Evolutionary conservation across 176 grass and related monocot genomes (phyloP).

Genomic region (Pharus latifolius): DNA sequence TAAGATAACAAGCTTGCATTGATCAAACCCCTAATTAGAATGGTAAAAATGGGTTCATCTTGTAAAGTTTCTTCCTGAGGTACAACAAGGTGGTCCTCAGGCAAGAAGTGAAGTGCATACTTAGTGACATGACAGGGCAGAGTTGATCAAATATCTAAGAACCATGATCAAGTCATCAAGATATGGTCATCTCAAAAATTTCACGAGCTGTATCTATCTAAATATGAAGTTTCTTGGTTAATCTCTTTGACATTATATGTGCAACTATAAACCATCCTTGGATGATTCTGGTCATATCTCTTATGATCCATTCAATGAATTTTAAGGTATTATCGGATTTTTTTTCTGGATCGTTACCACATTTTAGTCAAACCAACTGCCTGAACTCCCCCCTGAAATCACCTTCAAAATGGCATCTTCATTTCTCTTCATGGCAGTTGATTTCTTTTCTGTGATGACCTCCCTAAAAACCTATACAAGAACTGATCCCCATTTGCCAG

Average conservation of each 20-base stretch:
- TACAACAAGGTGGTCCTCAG: neutral
- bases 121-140: neutral
- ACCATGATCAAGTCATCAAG: neutral
- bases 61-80: neutral
- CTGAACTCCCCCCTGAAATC: neutral
- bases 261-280: neutral
- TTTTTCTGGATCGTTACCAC: neutral
- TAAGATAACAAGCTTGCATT: neutral
- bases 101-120: neutral
- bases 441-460: neutral
- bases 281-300: neutral
- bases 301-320: neutral
- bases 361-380: neutral
- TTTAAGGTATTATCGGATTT: neutral
- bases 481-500: neutral
- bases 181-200: neutral
- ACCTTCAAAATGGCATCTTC: neutral
- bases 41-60: neutral
- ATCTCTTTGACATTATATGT: neutral
- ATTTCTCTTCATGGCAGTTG: neutral
- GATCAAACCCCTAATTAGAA: neutral
- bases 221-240: neutral
- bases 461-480: neutral
- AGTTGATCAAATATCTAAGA: neutral
- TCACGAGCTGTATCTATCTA: neutral